These are phyloP conservation scores for Massospora cicadina DNA, from an alignment of 371 early-diverging fungal genomes.

Conservation along the genomic window DNA sequence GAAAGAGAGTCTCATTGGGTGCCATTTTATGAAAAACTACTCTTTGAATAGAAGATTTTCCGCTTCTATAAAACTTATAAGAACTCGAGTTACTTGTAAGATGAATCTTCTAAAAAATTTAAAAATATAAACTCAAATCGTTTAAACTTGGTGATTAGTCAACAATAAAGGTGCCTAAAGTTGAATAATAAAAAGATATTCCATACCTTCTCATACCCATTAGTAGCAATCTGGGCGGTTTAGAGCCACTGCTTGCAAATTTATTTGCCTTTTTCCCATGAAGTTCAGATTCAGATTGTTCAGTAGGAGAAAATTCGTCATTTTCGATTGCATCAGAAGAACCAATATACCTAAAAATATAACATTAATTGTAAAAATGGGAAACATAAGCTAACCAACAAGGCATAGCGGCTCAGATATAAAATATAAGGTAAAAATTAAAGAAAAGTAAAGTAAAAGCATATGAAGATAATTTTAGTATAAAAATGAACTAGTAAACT, in stretches of 20 bases:
- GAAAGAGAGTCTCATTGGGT: conserved; percentile 79
- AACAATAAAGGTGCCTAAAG: neutral
- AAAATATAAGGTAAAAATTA: no score
- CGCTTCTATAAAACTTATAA: conserved; percentile 39
- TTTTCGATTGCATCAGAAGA: neutral
- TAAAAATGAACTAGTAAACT: no score
- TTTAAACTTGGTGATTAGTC: neutral
- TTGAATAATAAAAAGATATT: neutral
- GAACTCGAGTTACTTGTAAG: neutral
- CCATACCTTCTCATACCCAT: conserved; percentile 8
- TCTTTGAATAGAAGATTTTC: conserved; percentile 80
- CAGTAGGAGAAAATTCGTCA: neutral
- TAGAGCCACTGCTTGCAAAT: neutral
- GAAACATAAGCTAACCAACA: no score
- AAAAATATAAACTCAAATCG: conserved; percentile 1
- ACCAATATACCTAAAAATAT: neutral
- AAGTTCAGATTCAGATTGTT: neutral
- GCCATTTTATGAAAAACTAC: conserved; percentile 87
- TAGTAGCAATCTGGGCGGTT: conserved; percentile 8
- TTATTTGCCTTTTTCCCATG: neutral
- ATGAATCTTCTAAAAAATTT: neutral
- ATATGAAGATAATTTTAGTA: no score
- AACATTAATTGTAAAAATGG: neutral
- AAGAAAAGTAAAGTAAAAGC: no score
- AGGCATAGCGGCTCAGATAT: no score